Evolutionary conservation across 441 rosid genomes (phyloP).

Genomic region (Syzygium malaccense): DNA sequence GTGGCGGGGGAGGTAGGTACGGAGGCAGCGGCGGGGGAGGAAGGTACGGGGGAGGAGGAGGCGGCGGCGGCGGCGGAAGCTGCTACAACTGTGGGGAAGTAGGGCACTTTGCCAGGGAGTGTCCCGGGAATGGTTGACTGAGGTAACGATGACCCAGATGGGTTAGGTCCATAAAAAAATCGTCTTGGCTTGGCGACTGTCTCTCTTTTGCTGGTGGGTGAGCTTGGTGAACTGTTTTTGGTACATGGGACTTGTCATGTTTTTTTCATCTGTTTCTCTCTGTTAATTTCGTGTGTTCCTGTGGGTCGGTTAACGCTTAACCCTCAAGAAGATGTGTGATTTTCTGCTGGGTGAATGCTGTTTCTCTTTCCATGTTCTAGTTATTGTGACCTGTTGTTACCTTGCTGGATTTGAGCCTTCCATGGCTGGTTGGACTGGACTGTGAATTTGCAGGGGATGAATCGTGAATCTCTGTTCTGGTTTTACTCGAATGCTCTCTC

Average conservation of each 20-base stretch:
- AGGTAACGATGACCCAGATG: background rate
- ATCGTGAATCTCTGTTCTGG: background rate
- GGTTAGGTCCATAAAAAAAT: background rate
- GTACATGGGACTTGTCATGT: background rate
- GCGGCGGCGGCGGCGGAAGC: constrained; percentile 5
- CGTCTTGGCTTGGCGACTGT: background rate
- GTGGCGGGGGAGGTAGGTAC: constrained; percentile 1
- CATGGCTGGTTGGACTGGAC: background rate
- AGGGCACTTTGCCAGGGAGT: constrained; percentile 14
- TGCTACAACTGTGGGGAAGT: constrained; percentile 11
- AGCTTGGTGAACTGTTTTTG: background rate
- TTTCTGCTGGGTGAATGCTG: background rate
- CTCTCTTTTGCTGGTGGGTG: background rate
- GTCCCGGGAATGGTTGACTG: background rate
- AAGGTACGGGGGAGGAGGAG: background rate
- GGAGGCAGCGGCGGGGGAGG: background rate
- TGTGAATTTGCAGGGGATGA: background rate
- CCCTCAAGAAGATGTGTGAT: background rate
- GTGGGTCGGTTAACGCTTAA: background rate
- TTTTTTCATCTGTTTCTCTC: background rate
- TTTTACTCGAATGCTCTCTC: background rate
- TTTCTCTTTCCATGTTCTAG: background rate
- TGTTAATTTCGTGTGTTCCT: background rate
- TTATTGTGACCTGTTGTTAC: background rate
- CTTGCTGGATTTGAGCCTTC: background rate